Evolutionary conservation across 2,329 filamentous ascomycete genomes (phyloP), one percentile per base, ranked within the genome.

Genomic region (Xylaria sp.): DNA sequence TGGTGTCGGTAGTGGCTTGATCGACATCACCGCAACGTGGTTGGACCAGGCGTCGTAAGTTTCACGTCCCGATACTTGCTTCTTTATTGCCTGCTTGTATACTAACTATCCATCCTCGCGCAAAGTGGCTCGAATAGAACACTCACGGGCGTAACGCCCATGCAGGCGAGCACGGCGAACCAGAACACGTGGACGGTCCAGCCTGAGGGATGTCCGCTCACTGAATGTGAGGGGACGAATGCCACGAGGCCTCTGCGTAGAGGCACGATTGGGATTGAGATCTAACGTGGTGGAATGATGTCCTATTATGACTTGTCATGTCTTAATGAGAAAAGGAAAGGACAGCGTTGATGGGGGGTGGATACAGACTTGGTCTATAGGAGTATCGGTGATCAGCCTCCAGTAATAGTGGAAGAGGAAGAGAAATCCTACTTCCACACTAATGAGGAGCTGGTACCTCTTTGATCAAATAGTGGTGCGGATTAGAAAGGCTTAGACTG

Each of bases 1-100:
- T 52, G 72, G 72, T 28, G 72, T 73, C 10, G 72, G 72, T 0
- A 52, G n/a, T 3, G 72, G 72, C 15, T 28, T 73, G 48, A 69
- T 73, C 13, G 63, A 63, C 28, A 55, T 73, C 44, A 51, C 58
- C 3, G 69, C 61, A 12, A 59, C 51, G n/a, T 73, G 69, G 69
- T 12, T 68, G 13, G 71, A 71, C 28, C 58, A 62, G 44, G 41
- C 39, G 13, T 62, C 63, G 72, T 73, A 58, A 62, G 72, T 65
- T 2, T 25, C 44, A 52, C 54, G 1, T 13, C 12, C 10, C 28
- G 8, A n/a, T 34, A 8, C 7, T 55, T 37, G 18, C 7, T 55
- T 37, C 31, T 31, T 2, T 2, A 9, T n/a, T 13, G 5, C 15
- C 20, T 37, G 7, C 34, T 9, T 3, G 1, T 7, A 15, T 41